Evolutionary conservation across 305 asterid genomes (phyloP).

Genomic region (Petunia hybrid): DNA sequence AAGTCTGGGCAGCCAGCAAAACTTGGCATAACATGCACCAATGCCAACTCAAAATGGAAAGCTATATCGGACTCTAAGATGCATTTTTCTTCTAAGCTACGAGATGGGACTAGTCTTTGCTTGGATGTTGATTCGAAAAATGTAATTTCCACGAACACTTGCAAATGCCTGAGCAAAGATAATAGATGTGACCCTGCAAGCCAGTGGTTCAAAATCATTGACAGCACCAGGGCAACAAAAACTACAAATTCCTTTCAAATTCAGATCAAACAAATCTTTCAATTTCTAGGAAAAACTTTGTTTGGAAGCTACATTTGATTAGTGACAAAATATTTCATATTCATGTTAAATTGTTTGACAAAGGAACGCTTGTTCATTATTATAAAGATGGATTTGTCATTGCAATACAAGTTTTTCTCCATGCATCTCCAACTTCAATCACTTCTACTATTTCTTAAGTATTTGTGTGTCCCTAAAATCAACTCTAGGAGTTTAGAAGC

Average conservation of each 20-base stretch:
- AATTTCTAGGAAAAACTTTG: slow-evolving; percentile 43
- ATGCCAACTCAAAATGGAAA: slow-evolving; percentile 69
- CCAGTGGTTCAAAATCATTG: slow-evolving; percentile 92
- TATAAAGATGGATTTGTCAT: neutral
- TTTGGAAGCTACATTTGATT: slow-evolving; percentile 30
- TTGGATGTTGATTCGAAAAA: slow-evolving; percentile 72
- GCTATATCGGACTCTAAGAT: slow-evolving; percentile 80
- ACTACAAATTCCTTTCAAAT: slow-evolving; percentile 30
- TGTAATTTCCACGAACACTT: slow-evolving; percentile 62
- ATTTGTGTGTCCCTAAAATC: slow-evolving; percentile 74
- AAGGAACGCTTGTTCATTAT: neutral
- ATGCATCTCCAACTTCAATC: slow-evolving; percentile 86
- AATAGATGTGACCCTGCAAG: slow-evolving; percentile 81
- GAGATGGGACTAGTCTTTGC: slow-evolving; percentile 66
- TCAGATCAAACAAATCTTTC: slow-evolving; percentile 44
- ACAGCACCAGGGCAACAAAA: slow-evolving; percentile 67
- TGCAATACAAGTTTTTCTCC: slow-evolving; percentile 65
- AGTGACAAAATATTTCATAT: neutral
- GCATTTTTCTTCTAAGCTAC: slow-evolving; percentile 81
- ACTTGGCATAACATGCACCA: slow-evolving; percentile 63
- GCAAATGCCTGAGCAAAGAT: slow-evolving; percentile 68
- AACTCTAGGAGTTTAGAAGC: slow-evolving; percentile 34
- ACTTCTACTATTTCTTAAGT: slow-evolving; percentile 82
- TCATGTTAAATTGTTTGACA: slow-evolving; percentile 16
- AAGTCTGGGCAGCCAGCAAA: slow-evolving; percentile 66